phyloP scores from a whole-genome alignment of 257 asterid species.

The Scutellaria barbata region DNA sequence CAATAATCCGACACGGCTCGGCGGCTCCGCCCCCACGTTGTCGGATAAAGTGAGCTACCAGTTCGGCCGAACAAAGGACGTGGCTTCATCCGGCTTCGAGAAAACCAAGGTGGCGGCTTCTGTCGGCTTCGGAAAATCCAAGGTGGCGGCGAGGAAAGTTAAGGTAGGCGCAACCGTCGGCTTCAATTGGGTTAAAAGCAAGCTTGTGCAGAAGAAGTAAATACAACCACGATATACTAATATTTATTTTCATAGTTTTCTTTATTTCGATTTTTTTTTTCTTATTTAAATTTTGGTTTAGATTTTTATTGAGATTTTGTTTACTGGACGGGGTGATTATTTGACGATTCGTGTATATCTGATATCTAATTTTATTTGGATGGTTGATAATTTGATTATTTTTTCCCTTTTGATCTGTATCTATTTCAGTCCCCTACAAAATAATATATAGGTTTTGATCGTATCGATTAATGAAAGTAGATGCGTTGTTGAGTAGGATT shows the following conservation, averaged over 20 bases:
- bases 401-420: not conserved
- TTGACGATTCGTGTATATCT: not conserved
- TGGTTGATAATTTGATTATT: not conserved
- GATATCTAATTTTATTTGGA: not conserved
- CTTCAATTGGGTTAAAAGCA: constrained; percentile 61
- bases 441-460: not conserved
- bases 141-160: constrained; percentile 44
- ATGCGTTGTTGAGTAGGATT: not conserved
- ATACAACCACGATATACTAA: not conserved
- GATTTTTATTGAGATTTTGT: not conserved
- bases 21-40: constrained; percentile 41
- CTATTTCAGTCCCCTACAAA: not conserved
- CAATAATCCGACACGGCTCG: constrained; percentile 28
- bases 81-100: constrained; percentile 45
- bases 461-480: not conserved
- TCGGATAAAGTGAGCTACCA: constrained; percentile 49
- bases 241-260: not conserved
- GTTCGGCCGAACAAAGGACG: constrained; percentile 47
- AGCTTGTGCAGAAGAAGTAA: constrained; percentile 59
- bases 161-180: constrained; percentile 53
- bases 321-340: not conserved
- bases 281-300: not conserved
- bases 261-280: not conserved
- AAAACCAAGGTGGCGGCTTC: constrained; percentile 55
- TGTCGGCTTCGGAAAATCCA: constrained; percentile 61